phyloP scores from a whole-genome alignment of 2,329 filamentous ascomycete genomes.

The Beauveria sp. region DNA sequence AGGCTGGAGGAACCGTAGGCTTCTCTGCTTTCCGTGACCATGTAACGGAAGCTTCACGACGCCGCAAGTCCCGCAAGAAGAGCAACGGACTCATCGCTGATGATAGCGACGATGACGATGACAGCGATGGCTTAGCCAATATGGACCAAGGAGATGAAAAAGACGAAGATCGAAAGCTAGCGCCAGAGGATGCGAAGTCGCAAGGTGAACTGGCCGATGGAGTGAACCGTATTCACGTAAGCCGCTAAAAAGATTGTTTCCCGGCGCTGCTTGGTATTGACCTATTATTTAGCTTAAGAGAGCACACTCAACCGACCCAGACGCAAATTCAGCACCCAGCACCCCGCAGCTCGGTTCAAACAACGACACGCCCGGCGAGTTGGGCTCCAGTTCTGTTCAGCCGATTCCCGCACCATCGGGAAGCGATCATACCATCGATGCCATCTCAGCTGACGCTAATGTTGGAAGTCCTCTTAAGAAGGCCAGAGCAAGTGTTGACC shows the following conservation, averaged over 20 bases:
- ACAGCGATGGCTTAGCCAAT: slow-evolving; percentile 53
- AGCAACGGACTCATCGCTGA: slow-evolving; percentile 58
- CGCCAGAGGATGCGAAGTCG: slow-evolving; percentile 63
- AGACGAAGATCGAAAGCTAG: slow-evolving; percentile 50
- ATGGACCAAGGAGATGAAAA: slow-evolving; percentile 59
- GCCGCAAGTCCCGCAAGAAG: slow-evolving; percentile 52
- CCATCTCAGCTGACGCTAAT: slow-evolving; percentile 30
- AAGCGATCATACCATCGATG: slow-evolving; percentile 21
- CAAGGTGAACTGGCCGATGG: slow-evolving; percentile 72
- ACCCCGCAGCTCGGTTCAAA: slow-evolving; percentile 27
- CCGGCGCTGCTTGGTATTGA: slow-evolving; percentile 16
- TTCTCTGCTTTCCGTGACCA: slow-evolving; percentile 82
- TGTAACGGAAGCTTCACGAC: slow-evolving; percentile 44
- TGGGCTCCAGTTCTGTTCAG: slow-evolving; percentile 7
- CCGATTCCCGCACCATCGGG: slow-evolving; percentile 13
- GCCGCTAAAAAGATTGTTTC: slow-evolving; percentile 18
- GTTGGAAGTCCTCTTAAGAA: slow-evolving; percentile 71
- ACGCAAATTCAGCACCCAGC: slow-evolving; percentile 33
- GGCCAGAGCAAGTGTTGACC: slow-evolving; percentile 52
- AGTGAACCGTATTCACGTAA: slow-evolving; percentile 73
- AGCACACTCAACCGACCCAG: slow-evolving; percentile 66
- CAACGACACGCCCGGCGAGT: slow-evolving; percentile 32
- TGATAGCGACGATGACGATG: slow-evolving; percentile 67
- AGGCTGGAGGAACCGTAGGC: slow-evolving; percentile 78
- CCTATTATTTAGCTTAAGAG: slow-evolving; percentile 59